Base-by-base conservation (phyloP, 139 green algal species). In the Parachlorella kessleri region DNA sequence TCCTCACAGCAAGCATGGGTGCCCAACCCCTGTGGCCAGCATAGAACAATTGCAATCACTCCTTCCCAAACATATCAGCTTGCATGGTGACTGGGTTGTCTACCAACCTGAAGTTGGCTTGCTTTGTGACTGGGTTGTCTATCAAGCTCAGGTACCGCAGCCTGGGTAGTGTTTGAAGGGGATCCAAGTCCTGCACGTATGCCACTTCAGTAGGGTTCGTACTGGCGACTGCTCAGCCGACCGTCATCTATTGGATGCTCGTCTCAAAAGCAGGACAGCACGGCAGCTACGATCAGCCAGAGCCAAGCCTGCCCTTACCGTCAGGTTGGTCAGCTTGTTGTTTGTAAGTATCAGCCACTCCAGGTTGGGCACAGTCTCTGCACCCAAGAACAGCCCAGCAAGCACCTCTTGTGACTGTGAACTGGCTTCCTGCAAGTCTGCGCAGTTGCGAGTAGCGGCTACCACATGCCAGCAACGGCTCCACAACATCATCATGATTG, bases 181-280 rank as follows among this genome's bases (percentile, higher is more conserved):
- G 84, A 66, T 98, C 95, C 42, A 99, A 41, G 66, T 99, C 96
- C 91, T 97, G 86, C 36, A 85, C n/a, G n/a, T n/a, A n/a, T n/a
- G n/a, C n/a, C n/a, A n/a, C n/a, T n/a, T n/a, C n/a, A n/a, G n/a
- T n/a, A n/a, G n/a, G n/a, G n/a, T n/a, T n/a, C n/a, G n/a, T n/a
- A n/a, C n/a, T n/a, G n/a, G n/a, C n/a, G n/a, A n/a, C n/a, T n/a
- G n/a, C n/a, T n/a, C n/a, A n/a, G n/a, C n/a, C n/a, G n/a, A n/a
- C n/a, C n/a, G n/a, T n/a, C n/a, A n/a, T n/a, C n/a, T n/a, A n/a
- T n/a, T n/a, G n/a, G n/a, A n/a, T n/a, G n/a, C n/a, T n/a, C n/a
- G n/a, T n/a, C n/a, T n/a, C n/a, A n/a, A n/a, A n/a, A n/a, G n/a
- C n/a, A n/a, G n/a, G n/a, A n/a, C n/a, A n/a, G n/a, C n/a, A n/a